These are phyloP conservation scores for Trichophyton equinum DNA, from an alignment of 2,329 filamentous ascomycete genomes.

Conservation along the genomic window DNA sequence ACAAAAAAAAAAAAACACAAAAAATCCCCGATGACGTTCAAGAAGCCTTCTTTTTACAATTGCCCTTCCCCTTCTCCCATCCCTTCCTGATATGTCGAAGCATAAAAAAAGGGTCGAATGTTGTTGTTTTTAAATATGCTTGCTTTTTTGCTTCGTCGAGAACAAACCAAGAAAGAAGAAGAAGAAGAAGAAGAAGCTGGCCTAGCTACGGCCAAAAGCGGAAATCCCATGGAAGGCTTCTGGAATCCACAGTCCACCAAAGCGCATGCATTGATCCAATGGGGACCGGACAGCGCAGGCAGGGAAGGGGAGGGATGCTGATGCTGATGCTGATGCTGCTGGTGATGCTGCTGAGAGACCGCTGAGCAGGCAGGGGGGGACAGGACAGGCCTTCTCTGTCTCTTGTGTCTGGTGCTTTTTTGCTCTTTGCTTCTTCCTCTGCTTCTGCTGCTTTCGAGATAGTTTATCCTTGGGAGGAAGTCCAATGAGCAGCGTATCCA, in stretches of 20 bases:
- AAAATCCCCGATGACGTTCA: conserved; percentile 4
- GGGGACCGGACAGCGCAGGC: neutral
- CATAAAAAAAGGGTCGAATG: neutral
- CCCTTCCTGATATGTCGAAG: too few relatives aligned
- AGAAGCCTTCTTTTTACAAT: too few relatives aligned
- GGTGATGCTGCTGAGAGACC: too few relatives aligned
- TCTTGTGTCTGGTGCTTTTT: too few relatives aligned
- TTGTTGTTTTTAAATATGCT: neutral
- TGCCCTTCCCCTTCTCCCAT: too few relatives aligned
- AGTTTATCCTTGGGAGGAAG: neutral
- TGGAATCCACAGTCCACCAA: neutral
- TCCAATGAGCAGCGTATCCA: neutral
- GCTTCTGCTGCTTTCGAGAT: neutral
- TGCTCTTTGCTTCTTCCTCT: neutral
- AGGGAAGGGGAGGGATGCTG: neutral
- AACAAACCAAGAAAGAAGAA: neutral
- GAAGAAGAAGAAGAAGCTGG: neutral
- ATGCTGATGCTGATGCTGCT: too few relatives aligned
- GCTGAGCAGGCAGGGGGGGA: neutral
- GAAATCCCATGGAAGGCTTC: conserved; percentile 6
- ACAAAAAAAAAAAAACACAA: neutral
- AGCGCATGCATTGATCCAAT: neutral
- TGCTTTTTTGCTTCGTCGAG: neutral
- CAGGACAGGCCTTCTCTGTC: too few relatives aligned
- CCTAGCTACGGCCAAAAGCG: conserved; percentile 4